Base-by-base conservation (phyloP, 768 basidiomycete genomes). In the Multifurca ochricompacta region DNA sequence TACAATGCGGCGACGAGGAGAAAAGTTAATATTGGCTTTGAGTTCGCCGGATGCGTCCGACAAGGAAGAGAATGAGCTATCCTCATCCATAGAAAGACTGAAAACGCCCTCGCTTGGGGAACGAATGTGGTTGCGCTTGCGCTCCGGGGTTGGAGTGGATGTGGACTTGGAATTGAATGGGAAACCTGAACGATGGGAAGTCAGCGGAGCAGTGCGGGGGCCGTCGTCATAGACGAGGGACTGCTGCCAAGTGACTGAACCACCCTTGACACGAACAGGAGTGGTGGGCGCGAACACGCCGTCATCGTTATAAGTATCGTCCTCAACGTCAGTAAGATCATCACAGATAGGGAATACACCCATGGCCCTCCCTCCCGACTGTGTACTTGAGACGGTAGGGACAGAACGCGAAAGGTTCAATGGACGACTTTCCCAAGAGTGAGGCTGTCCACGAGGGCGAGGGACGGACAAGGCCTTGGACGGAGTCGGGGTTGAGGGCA, bases 51-150 rank as follows among this genome's bases (percentile, higher is more conserved):
- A 68, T 9, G 69, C 56, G 35, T 74, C 71, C 44, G 69, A 75
- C n/a, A 63, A 64, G 51, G 69, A 68, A 8, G 76, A 74, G 14
- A 71, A 67, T 11, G 54, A 42, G 19, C 35, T 58, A 57, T 81
- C 83, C 64, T 87, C 85, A 58, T 88, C 85, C 43, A 83, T 81
- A 46, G 81, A 83, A 78, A 88, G 81, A 65, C 73, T 67, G 67
- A 87, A 88, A n/a, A 88, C 72, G 34, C 82, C 82, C 45, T 87
- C 87, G 64, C 83, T 87, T 7, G 86, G 85, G 6, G 77, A 72
- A 51, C 85, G 78, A 37, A 67, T 70, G 63, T 87, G 83, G 50
- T 63, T 34, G 10, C 46, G 63, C 52, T 68, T 69, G 47, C 73
- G 62, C 49, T 70, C 70, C 30, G 69, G 63, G 10, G 69, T 64